phyloP scores from a whole-genome alignment of 257 asterid genomes.

The Catharanthus roseus region DNA sequence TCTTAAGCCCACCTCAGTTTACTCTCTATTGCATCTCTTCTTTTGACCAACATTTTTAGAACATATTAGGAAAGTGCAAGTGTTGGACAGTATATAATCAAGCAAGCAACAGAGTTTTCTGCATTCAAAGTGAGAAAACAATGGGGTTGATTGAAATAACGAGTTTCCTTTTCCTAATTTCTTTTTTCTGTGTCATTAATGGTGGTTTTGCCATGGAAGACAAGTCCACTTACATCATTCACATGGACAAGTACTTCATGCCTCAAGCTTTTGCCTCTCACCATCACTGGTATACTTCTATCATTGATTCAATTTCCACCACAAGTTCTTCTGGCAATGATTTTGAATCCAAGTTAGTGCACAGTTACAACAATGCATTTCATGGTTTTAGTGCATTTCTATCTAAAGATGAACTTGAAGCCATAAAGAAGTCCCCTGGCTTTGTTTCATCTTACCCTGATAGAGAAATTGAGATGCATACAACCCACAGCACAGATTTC shows the following conservation, averaged over 20 bases:
- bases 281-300: constrained; percentile 22
- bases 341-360: constrained; percentile 26
- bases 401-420: constrained; percentile 32
- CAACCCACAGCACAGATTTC: constrained; percentile 47
- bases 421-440: constrained; percentile 41
- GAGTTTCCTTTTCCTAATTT: constrained; percentile 1
- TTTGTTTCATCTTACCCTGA: constrained; percentile 45
- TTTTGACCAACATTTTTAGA: too few relatives aligned
- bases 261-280: constrained; percentile 18
- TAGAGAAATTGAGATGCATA: constrained; percentile 31
- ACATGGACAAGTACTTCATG: constrained; percentile 22
- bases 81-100: not conserved
- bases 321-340: not conserved
- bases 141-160: not conserved
- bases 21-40: too few relatives aligned
- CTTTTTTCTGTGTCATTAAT: not conserved
- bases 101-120: not conserved
- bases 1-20: too few relatives aligned
- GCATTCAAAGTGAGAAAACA: not conserved
- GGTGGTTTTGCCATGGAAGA: constrained; percentile 1
- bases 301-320: not conserved
- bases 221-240: constrained; percentile 22
- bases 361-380: constrained; percentile 46
- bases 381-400: constrained; percentile 53
- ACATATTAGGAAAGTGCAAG: too few relatives aligned